Conservation (phyloP, 2,329 filamentous ascomycete species). For the Penicillium sp. region DNA sequence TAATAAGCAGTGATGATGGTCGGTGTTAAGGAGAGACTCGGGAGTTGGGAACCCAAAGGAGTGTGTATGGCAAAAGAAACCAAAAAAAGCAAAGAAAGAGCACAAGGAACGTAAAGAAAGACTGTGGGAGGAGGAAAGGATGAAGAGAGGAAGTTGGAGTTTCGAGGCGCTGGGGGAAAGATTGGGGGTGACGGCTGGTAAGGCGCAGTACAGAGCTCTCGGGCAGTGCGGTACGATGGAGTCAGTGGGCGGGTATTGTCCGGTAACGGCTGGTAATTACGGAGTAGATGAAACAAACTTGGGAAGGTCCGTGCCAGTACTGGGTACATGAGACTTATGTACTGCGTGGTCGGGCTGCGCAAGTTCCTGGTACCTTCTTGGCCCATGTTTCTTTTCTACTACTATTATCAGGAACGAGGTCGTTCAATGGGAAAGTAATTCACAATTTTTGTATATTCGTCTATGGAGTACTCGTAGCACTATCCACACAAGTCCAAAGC, state of each 20-base stretch:
- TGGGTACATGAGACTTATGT: slow-evolving; percentile 15
- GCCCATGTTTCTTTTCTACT: too few relatives aligned
- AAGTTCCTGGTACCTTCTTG: not conserved
- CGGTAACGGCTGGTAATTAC: slow-evolving; percentile 10
- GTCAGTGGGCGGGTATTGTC: slow-evolving; percentile 1
- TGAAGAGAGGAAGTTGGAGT: slow-evolving; percentile 18
- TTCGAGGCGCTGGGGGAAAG: slow-evolving; percentile 13
- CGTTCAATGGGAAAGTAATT: not conserved
- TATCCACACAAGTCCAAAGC: slow-evolving; percentile 7
- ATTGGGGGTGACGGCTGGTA: slow-evolving; percentile 14
- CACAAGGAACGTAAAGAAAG: slow-evolving; percentile 19
- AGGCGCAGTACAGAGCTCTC: slow-evolving; percentile 11
- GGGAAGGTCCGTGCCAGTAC: slow-evolving; percentile 10
- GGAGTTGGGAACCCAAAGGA: slow-evolving; percentile 21
- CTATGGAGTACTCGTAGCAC: not conserved
- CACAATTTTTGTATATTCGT: slow-evolving; percentile 14
- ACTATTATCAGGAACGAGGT: too few relatives aligned
- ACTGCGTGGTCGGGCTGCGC: not conserved
- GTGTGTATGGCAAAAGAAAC: slow-evolving; percentile 16
- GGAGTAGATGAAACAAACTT: not conserved
- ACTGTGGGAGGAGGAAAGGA: slow-evolving; percentile 17
- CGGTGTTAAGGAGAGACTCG: slow-evolving; percentile 26
- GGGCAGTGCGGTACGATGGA: slow-evolving; percentile 9
- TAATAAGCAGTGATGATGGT: slow-evolving; percentile 21
- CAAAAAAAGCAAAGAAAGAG: slow-evolving; percentile 22